Evolutionary conservation across 2,329 filamentous ascomycete species (phyloP), one percentile per base, ranked within the genome.

Genomic region (Fusarium subtropicale): DNA sequence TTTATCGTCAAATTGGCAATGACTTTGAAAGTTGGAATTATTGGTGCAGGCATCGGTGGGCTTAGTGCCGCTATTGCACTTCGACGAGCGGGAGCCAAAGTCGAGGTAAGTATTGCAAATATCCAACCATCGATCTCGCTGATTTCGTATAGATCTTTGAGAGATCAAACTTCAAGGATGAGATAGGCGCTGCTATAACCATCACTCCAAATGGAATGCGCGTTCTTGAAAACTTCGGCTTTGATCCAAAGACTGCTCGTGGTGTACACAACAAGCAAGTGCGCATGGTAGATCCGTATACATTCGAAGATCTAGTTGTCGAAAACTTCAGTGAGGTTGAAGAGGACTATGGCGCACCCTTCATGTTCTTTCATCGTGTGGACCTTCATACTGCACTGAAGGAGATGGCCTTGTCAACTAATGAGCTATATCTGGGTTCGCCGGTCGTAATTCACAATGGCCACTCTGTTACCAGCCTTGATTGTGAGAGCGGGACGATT

Each of bases 401-500:
- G 7, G 36, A 22, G 13, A 39, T 39, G 36, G 36, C 36, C n/a
- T 20, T 39, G 36, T 39, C 36, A 0, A 1, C n/a, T 15, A 11
- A 39, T 0, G 36, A 39, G 12, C n/a, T 7, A 22, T 22, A 22
- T 3, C n/a, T 11, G 11, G 36, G 36, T 3, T 9, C 36, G 36
- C 36, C 36, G 12, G 36, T 22, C 13, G n/a, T 22, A 8, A 22
- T 39, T 4, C n/a, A 7, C 6, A 39, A 39, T 22, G 36, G 12
- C n/a, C 1, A 3, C 8, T 39, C n/a, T 0, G 36, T 39, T 1
- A 20, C 2, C 3, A 39, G 1, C n/a, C n/a, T 39, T 0, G 2
- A 39, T 2, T 39, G 36, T 9, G 12, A 39, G 7, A 5, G 12
- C 7, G 36, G 36, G 0, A 39, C 12, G n/a, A 39, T 39, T 22